Base-by-base conservation (phyloP, 1,284 basidiomycete genomes). In the Inonotus obliquus region DNA sequence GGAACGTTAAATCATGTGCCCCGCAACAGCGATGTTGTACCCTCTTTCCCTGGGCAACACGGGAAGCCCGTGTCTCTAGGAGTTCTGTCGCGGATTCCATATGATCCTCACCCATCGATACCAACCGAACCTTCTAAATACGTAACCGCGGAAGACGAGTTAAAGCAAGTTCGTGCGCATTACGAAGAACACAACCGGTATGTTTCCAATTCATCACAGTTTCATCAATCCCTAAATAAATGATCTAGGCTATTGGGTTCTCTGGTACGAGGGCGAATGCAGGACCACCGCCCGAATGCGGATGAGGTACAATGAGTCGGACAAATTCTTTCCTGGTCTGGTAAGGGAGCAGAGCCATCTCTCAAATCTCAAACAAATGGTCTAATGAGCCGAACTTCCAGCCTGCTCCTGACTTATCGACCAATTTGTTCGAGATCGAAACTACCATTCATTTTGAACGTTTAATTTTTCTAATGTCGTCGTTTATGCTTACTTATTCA, bases 171-270 rank as follows among this genome's bases (percentile, higher is more conserved):
- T 17, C 78, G 77, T 49, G 78, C 83, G 59, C 79, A 77, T 19
- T 91, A 91, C 61, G 85, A 85, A 68, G 81, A 81, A 59, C 76
- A 77, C 0, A 91, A 91, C 69, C 85, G 76, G 88, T 87, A 56
- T 57, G 71, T 41, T 10, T n/a, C 17, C 14, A 27, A 25, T 1
- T 49, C 23, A n/a, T 27, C 19, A 23, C 4, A 9, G 14, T 14
- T 19, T 2, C 19, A 9, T 49, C 47, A 27, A 5, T 25, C 10
- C 47, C 25, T 7, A 49, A 23, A 23, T 10, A 27, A 25, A 23
- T 10, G 32, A 17, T 11, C 10, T n/a, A 63, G 62, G 23, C 39
- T 54, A 21, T 39, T 63, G 27, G 62, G 62, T 37, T 55, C 57
- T 21, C 41, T 60, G 17, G 57, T 63, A n/a, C 57, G 57, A n/a